phyloP scores from a whole-genome alignment of 2,329 filamentous ascomycete species.

The Cladophialophora psammophila region DNA sequence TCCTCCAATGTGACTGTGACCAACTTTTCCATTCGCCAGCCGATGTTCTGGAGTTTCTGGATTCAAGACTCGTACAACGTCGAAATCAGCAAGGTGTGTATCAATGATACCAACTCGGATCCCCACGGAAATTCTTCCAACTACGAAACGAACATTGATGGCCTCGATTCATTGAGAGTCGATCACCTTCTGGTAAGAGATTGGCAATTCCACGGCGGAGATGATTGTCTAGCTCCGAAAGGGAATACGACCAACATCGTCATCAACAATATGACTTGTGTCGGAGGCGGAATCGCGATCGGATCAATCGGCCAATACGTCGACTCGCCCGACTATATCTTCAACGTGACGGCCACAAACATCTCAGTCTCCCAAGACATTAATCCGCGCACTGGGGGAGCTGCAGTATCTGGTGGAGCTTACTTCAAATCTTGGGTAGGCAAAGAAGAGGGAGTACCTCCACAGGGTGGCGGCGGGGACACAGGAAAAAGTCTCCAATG shows the following conservation, averaged over 20 bases:
- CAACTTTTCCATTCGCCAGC: conserved; percentile 18
- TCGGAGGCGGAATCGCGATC: conserved; percentile 15
- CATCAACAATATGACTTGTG: conserved; percentile 16
- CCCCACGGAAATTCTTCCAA: conserved; percentile 22
- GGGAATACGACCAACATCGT: conserved; percentile 21
- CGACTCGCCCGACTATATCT: conserved; percentile 19
- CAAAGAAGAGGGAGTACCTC: conserved; percentile 6
- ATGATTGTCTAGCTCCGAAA: conserved; percentile 17
- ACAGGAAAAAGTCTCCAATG: conserved; percentile 10
- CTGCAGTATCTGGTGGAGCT: conserved; percentile 11
- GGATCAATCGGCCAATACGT: conserved; percentile 13
- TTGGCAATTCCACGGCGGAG: conserved; percentile 18
- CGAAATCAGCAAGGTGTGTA: conserved; percentile 14
- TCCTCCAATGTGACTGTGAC: conserved; percentile 16
- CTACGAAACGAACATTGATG: conserved; percentile 21
- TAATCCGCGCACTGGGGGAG: conserved; percentile 10
- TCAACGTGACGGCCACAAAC: conserved; percentile 15
- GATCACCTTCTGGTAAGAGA: conserved; percentile 19
- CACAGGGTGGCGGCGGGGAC: conserved; percentile 16
- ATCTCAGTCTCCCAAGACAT: conserved; percentile 13
- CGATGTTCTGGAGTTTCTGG: conserved; percentile 19
- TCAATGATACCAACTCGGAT: conserved; percentile 19
- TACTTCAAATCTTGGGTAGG: conserved; percentile 25
- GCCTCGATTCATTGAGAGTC: conserved; percentile 17
- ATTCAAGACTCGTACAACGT: conserved; percentile 18